Conservation (phyloP, 192 early-diverging fungal genomes). For the Backusella tarrabulga region DNA sequence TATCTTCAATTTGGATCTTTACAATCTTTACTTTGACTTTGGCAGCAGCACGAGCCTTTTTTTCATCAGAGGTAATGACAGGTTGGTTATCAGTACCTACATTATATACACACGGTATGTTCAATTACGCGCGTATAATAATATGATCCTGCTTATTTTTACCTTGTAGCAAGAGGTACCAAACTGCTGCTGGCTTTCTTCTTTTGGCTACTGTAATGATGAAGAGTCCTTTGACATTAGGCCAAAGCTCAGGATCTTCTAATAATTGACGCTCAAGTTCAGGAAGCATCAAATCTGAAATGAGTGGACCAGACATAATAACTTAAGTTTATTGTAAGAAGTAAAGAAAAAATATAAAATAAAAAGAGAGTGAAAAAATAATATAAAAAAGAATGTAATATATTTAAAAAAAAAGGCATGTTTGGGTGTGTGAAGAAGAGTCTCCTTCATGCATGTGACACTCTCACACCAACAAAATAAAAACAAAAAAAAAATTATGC, state of each 20-base stretch:
- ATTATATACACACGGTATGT: neutral
- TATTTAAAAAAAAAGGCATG: neutral
- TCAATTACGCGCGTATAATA: too few species aligned
- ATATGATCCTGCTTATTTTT: neutral
- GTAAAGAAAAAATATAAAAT: neutral
- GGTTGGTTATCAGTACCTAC: constrained; percentile 22
- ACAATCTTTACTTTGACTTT: constrained; percentile 22
- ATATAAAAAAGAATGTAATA: neutral
- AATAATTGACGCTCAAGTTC: constrained; percentile 24
- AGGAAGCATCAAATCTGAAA: constrained; percentile 23
- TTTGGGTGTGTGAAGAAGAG: neutral
- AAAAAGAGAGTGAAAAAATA: neutral
- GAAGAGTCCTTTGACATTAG: constrained; percentile 34
- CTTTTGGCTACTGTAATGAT: constrained; percentile 29
- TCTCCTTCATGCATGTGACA: neutral
- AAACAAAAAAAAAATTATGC: neutral
- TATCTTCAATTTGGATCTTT: constrained; percentile 27
- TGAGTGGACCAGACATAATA: constrained; percentile 15
- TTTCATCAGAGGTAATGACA: constrained; percentile 23
- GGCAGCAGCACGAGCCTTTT: neutral
- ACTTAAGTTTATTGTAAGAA: neutral
- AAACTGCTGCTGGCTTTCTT: constrained; percentile 23
- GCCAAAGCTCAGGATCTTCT: constrained; percentile 24
- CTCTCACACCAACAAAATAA: neutral
- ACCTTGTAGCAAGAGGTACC: constrained; percentile 36